A percentile compares a stretch with the other conserved stretches of the same genome.
Conservation (phyloP, 106 monocot genomes). For the Dioscorea zingiberensis region DNA sequence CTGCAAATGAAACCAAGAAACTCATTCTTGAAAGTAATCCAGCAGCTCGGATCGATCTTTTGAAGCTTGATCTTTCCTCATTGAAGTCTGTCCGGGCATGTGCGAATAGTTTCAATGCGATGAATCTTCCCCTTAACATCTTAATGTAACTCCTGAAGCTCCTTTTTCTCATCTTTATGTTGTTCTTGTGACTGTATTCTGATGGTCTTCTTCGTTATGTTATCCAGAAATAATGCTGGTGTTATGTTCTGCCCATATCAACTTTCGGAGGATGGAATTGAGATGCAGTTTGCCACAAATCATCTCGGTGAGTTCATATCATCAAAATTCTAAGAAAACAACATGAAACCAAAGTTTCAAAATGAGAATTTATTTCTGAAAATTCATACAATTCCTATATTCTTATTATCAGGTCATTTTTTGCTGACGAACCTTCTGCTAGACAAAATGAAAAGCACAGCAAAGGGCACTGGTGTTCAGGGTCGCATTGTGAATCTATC, state of each 20-base stretch:
- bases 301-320: constrained; percentile 51
- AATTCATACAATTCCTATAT: background rate
- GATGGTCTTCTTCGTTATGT: background rate
- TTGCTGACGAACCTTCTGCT: constrained; percentile 82
- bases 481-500: constrained; percentile 86
- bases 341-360: background rate
- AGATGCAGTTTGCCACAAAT: constrained; percentile 93
- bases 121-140: constrained; percentile 67
- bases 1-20: constrained; percentile 42
- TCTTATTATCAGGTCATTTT: constrained; percentile 62
- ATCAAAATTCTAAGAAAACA: background rate
- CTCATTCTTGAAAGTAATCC: constrained; percentile 36
- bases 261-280: constrained; percentile 74
- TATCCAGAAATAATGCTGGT: constrained; percentile 89
- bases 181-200: no score
- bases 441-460: constrained; percentile 74
- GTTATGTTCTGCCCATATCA: constrained; percentile 71
- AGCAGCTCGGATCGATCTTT: constrained; percentile 35
- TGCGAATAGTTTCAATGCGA: constrained; percentile 39
- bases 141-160: constrained; percentile 44
- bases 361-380: background rate
- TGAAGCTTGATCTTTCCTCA: constrained; percentile 85
- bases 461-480: constrained; percentile 52
- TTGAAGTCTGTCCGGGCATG: constrained; percentile 67
- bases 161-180: background rate